Evolutionary conservation across 192 early-diverging fungal species (phyloP), one percentile per base, ranked within the genome.

Genomic region (Podochytrium sp.): DNA sequence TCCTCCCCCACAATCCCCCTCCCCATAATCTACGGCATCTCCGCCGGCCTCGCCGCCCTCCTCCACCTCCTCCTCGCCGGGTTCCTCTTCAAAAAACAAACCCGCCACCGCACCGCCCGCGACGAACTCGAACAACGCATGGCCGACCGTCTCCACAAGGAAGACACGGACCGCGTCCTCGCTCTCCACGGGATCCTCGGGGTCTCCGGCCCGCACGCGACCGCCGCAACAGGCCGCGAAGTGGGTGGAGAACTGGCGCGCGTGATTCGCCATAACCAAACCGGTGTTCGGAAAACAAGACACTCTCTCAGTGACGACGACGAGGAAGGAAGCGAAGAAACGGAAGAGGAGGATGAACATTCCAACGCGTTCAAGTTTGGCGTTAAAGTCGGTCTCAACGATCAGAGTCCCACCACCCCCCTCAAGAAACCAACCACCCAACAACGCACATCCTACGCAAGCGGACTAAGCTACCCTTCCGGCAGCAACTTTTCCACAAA

Each of bases 111-210:
- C 14, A 57, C 10, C 29, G 55, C 10, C 7, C 14, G 14, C 14
- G 14, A 12, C 55, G 63, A 65, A 47, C 39, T 12, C 10, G 38
- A 65, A 49, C 32, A 70, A 56, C 12, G 40, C 12, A 60, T 71
- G 53, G 30, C 52, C 6, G 69, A 71, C n/a, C 53, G 69, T 10
- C 27, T 71, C 16, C 69, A 37, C n/a, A 53, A 39, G 14, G 69
- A 71, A 47, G 69, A 71, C 39, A 60, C 29, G 12, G 57, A 71
- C 32, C 20, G n/a, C 10, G 20, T 29, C 6, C 39, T 57, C n/a
- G 69, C 69, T 7, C 38, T 71, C 37, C 55, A 71, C 25, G 69
- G 69, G 16, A 71, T 71, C 32, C 27, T 71, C 3, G 65, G 65
- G 25, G 12, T 43, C 12, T 16, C 12, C 7, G 52, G 52, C 7